These are phyloP conservation scores for Gypsophila paniculata DNA, from an alignment of 179 eudicot species.

Conservation along the genomic window DNA sequence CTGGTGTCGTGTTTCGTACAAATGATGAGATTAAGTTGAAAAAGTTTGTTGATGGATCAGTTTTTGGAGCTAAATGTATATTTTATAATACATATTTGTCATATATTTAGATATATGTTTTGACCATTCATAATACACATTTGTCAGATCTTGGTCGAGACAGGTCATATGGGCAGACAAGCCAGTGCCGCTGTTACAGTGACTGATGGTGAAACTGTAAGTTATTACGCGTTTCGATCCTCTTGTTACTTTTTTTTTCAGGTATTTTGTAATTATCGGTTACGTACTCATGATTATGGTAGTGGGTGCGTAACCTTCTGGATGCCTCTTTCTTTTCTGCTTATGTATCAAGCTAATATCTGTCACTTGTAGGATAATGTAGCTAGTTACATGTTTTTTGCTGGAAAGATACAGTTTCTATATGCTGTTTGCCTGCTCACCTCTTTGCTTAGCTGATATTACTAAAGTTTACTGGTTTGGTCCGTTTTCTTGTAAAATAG, in stretches of 20 bases:
- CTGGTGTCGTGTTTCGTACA: not conserved
- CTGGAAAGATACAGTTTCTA: not conserved
- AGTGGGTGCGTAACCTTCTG: not conserved
- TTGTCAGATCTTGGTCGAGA: constrained; percentile 84
- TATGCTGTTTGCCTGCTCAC: not conserved
- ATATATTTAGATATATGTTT: not conserved
- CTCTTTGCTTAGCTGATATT: not conserved
- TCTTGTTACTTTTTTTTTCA: not conserved
- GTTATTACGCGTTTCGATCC: constrained; percentile 22
- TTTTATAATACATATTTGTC: constrained; percentile 1
- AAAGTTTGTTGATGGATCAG: not conserved
- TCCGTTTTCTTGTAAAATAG: not conserved
- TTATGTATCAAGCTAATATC: not conserved
- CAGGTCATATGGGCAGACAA: constrained; percentile 97
- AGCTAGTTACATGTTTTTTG: not conserved
- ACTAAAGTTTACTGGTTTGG: not conserved
- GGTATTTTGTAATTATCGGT: constrained; percentile 5
- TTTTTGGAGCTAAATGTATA: constrained; percentile 9
- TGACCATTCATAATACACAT: constrained; percentile 19
- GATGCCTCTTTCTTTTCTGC: not conserved
- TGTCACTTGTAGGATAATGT: not conserved
- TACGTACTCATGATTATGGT: not conserved
- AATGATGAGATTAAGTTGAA: not conserved
- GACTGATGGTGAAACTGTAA: constrained; percentile 98
- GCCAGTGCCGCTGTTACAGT: constrained; percentile 94